These are phyloP conservation scores for Phylloporus scabripes DNA, from an alignment of 768 basidiomycete species.

Conservation along the genomic window DNA sequence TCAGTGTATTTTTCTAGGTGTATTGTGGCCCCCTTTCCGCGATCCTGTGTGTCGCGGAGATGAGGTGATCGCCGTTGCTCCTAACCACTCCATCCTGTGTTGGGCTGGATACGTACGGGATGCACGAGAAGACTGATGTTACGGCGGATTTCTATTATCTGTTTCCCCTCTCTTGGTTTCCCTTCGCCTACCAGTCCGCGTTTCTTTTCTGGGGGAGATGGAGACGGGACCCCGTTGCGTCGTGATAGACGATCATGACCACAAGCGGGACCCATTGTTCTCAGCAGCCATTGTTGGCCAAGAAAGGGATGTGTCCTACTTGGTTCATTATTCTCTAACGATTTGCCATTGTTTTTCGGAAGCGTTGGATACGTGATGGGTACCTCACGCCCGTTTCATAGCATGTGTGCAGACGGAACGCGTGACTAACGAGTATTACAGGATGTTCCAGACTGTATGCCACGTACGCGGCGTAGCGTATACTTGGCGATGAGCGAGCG, in stretches of 20 bases:
- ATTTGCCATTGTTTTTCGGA: slow-evolving; percentile 2
- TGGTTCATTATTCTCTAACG: background rate
- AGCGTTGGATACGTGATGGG: slow-evolving; percentile 1
- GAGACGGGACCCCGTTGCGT: background rate
- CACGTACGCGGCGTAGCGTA: slow-evolving; percentile 42
- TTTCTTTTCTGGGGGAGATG: background rate
- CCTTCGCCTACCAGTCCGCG: background rate
- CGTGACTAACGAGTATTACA: slow-evolving; percentile 20
- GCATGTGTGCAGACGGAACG: background rate
- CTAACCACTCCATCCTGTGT: slow-evolving; percentile 17
- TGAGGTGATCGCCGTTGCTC: slow-evolving; percentile 27
- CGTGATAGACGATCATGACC: background rate
- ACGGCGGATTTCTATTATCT: background rate
- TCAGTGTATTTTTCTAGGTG: background rate
- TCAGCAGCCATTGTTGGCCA: slow-evolving; percentile 18
- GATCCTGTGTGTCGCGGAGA: slow-evolving; percentile 22
- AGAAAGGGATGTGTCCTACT: slow-evolving; percentile 13
- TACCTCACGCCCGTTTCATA: background rate
- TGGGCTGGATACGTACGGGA: too few species aligned
- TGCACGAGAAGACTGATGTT: background rate
- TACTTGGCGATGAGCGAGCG: slow-evolving; percentile 44
- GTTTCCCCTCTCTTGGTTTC: background rate
- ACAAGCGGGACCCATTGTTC: background rate
- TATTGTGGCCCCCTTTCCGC: slow-evolving; percentile 8
- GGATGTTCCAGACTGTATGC: slow-evolving; percentile 34